These are phyloP conservation scores for Vitis hybrid DNA, from an alignment of 177 flowering plant species.

Conservation along the genomic window DNA sequence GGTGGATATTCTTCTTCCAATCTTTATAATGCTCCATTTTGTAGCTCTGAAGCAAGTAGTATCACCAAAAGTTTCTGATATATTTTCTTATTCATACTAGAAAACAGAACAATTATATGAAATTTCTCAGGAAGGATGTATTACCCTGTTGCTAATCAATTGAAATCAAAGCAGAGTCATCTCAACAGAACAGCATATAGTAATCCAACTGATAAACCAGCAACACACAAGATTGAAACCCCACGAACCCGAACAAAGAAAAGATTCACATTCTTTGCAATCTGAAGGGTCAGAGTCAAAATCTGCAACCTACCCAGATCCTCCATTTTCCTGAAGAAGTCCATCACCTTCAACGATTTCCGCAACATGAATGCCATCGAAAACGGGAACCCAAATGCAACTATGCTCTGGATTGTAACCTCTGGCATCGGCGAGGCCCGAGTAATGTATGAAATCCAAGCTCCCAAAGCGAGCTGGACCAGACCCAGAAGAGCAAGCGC, in stretches of 20 bases:
- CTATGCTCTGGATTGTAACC: constrained; percentile 46
- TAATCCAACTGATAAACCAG: constrained; percentile 50
- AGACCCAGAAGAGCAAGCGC: constrained; percentile 55
- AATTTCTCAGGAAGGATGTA: no score
- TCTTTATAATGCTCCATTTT: no score
- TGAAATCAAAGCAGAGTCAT: constrained; percentile 7
- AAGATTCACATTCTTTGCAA: constrained; percentile 63
- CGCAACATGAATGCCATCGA: constrained; percentile 71
- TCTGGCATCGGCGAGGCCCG: constrained; percentile 34
- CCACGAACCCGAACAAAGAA: constrained; percentile 58
- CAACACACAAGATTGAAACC: constrained; percentile 46
- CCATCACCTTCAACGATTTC: constrained; percentile 66
- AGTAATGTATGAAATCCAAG: constrained; percentile 55
- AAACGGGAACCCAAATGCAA: constrained; percentile 65
- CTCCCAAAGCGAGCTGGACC: constrained; percentile 59
- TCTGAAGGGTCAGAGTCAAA: constrained; percentile 68
- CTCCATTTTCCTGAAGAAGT: constrained; percentile 90
- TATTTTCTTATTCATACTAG: no score
- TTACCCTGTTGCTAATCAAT: no score
- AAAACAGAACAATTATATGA: no score
- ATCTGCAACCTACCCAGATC: constrained; percentile 87
- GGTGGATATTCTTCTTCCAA: no score
- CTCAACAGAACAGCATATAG: constrained; percentile 33
- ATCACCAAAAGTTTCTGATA: no score
- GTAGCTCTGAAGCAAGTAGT: no score